Base-by-base conservation (phyloP, 2,329 filamentous ascomycete species). In the Hymenoscyphus infarciens region DNA sequence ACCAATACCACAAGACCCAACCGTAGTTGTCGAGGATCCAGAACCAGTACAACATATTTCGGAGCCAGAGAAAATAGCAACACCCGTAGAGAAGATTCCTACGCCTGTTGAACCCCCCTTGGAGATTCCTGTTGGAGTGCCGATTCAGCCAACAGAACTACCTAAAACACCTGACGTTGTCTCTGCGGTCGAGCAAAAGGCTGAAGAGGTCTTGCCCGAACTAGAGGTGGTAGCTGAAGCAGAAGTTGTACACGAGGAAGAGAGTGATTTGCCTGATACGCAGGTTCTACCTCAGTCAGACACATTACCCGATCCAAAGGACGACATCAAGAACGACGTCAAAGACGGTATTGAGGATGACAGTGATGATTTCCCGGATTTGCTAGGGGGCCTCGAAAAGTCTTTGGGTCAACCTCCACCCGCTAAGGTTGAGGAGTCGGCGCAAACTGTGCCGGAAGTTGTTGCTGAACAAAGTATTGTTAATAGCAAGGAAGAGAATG, bases 331-430 rank as follows among this genome's bases (percentile, higher is more conserved):
- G 39, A 5, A 42, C 25, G 25, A 27, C 25, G 22, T 45, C 16
- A 25, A 29, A 11, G 45, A 25, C 25, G 25, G 4, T 22, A 38
- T 58, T 25, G 66, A 70, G 22, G 65, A 70, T 7, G 68, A 68
- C 16, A 69, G 70, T 22, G 64, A 68, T 33, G 67, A 66, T 62
- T 67, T 68, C 64, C 64, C 66, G 6, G 71, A 73, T 63, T 59
- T 73, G 15, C 27, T 73, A 27, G 70, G 71, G 13, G 66, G 70
- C 15, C 54, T 73, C 25, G 70, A 72, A 59, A 71, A 67, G 53
- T 67, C 67, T 22, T 60, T 72, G 19, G 61, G 68, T 42, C 63
- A 64, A 29, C 58, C 61, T 8, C 45, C 58, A 22, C 45, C 58
- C 8, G 16, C 33, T 11, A 35, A 39, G 8, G 39, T 29, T 49